A percentile compares a stretch with the other conserved stretches of the same genome.
Conservation (phyloP, 768 basidiomycete species). For the Calvatia gigantea region DNA sequence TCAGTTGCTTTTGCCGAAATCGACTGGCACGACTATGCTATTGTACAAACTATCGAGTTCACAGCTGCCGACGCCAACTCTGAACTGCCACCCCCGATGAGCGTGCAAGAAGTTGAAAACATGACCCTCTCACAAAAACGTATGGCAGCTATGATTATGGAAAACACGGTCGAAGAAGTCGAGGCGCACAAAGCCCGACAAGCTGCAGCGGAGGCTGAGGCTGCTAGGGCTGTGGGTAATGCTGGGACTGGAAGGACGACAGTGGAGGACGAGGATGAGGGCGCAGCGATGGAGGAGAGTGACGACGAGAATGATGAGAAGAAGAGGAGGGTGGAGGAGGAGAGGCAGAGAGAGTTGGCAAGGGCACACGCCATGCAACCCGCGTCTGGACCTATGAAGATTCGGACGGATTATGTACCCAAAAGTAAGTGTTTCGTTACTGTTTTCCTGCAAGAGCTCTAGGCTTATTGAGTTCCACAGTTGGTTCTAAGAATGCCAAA, state of each 20-base stretch:
- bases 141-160: conserved; percentile 98
- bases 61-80: conserved; percentile 87
- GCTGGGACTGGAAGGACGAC: too few species aligned
- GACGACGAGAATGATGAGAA: conserved; percentile 72
- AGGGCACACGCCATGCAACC: conserved; percentile 71
- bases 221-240: conserved; percentile 75
- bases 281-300: conserved; percentile 83
- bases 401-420: conserved; percentile 93
- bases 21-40: conserved; percentile 99
- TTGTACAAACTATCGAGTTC: conserved; percentile 97
- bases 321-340: conserved; percentile 70
- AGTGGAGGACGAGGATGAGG: conserved; percentile 46
- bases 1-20: conserved; percentile 92
- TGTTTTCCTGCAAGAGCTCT: neutral
- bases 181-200: conserved; percentile 79
- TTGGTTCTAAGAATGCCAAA: conserved; percentile 63
- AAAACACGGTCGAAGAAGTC: conserved; percentile 84
- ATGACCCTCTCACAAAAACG: conserved; percentile 97
- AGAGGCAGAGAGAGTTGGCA: conserved; percentile 65
- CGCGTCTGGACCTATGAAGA: conserved; percentile 78
- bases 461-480: conserved; percentile 30
- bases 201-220: conserved; percentile 83
- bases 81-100: conserved; percentile 97
- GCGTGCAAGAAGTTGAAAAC: conserved; percentile 87
- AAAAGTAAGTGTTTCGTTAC: conserved; percentile 57